Percentiles rank a stretch among this genome's conserved stretches.
Evolutionary conservation across 768 basidiomycete species (phyloP).

Genomic region (Termitomyces sp.): DNA sequence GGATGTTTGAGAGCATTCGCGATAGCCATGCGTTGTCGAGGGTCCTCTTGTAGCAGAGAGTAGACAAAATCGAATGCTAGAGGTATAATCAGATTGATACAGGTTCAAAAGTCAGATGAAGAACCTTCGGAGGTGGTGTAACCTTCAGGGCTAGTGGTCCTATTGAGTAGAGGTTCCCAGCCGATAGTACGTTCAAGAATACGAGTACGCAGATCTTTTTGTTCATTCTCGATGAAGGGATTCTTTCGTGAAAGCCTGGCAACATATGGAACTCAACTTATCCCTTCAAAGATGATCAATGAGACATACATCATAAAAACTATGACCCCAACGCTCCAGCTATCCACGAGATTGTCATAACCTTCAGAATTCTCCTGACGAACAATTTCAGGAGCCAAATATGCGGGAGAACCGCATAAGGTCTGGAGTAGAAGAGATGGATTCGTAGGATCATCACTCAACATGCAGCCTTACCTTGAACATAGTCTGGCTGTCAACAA

Average conservation of each 20-base stretch:
- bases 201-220: conserved; percentile 52
- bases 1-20: conserved; percentile 64
- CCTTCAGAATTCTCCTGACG: conserved; percentile 53
- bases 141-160: background rate
- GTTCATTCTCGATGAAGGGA: conserved; percentile 77
- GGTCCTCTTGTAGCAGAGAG: conserved; percentile 60
- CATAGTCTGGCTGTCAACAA: conserved; percentile 73
- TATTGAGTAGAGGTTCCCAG: conserved; percentile 44
- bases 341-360: conserved; percentile 88
- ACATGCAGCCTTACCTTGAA: conserved; percentile 47
- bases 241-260: conserved; percentile 66
- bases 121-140: conserved; percentile 43
- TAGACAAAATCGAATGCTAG: conserved; percentile 63
- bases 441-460: background rate
- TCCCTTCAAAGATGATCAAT: background rate
- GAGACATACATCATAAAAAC: conserved; percentile 74
- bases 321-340: conserved; percentile 95
- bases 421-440: conserved; percentile 43
- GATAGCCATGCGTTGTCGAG: conserved; percentile 65
- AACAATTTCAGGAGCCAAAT: conserved; percentile 25
- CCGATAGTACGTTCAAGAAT: conserved; percentile 58
- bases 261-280: background rate
- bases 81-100: background rate
- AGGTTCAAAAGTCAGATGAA: conserved; percentile 9
- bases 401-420: conserved; percentile 93